These are phyloP conservation scores for Smithsoniella earleae DNA, from an alignment of 163 green algal genomes.

Conservation along the genomic window DNA sequence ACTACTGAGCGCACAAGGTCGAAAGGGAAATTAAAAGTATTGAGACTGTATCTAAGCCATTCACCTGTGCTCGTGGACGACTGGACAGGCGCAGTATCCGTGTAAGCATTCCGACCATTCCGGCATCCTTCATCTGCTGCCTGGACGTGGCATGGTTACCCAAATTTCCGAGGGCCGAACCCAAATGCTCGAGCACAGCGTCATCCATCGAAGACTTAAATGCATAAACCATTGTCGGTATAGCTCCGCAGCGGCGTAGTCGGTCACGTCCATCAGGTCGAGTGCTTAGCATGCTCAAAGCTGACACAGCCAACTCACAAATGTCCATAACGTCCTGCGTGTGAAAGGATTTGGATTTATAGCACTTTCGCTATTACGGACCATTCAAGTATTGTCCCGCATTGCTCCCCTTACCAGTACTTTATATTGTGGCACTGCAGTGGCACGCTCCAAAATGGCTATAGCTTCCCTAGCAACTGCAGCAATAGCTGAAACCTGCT, in stretches of 20 bases:
- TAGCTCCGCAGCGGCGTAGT: conserved; percentile 1
- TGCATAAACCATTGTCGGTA: conserved; percentile 19
- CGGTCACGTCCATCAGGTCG: conserved; percentile 16
- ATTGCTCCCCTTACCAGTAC: not conserved
- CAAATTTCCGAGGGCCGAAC: conserved; percentile 15
- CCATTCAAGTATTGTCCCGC: not conserved
- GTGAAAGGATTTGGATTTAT: not conserved
- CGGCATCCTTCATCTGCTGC: conserved; percentile 26
- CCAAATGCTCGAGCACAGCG: conserved; percentile 1
- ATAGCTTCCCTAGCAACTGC: not conserved
- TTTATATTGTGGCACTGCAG: conserved; percentile 7
- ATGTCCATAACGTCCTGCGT: conserved; percentile 26
- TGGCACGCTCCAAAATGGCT: not conserved
- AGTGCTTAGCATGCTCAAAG: conserved; percentile 25
- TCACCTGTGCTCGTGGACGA: conserved; percentile 1
- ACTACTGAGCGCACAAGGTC: not conserved
- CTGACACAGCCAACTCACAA: conserved; percentile 9
- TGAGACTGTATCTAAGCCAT: not conserved
- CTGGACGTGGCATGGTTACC: not conserved
- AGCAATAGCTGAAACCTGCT: conserved; percentile 13
- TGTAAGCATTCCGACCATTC: conserved; percentile 26
- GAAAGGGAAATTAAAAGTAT: not conserved
- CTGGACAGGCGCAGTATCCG: not conserved
- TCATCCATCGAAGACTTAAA: conserved; percentile 20
- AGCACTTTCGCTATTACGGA: too few species aligned